phyloP scores from a whole-genome alignment of 345 rosid species.

The Gossypium sturtianum region DNA sequence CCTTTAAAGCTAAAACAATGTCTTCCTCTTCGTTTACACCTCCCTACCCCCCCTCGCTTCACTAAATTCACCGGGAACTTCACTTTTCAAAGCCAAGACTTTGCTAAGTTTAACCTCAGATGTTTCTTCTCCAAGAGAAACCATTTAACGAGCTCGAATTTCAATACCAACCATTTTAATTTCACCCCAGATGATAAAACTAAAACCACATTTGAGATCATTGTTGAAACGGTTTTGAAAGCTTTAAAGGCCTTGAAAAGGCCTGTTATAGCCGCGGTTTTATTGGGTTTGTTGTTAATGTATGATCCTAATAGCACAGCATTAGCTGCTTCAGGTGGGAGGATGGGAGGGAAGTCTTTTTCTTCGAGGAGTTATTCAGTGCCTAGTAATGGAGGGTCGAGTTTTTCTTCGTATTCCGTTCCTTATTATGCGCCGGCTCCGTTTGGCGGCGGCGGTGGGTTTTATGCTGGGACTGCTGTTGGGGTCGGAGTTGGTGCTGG shows the following conservation, averaged over 20 bases:
- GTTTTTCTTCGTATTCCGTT: conserved; percentile 46
- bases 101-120: conserved; percentile 13
- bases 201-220: conserved; percentile 29
- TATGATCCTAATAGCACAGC: conserved; percentile 55
- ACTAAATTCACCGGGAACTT: conserved; percentile 6
- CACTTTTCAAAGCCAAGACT: background rate
- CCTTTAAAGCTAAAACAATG: conserved; percentile 35
- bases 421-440: conserved; percentile 70
- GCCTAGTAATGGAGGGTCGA: conserved; percentile 33
- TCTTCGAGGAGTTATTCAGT: conserved; percentile 54
- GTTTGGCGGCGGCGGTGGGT: conserved; percentile 57
- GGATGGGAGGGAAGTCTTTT: conserved; percentile 64
- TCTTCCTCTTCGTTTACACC: conserved; percentile 16
- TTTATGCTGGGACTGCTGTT: conserved; percentile 66
- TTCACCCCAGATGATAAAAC: background rate
- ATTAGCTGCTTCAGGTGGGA: conserved; percentile 79
- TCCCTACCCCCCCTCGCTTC: conserved; percentile 16
- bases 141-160: background rate
- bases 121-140: conserved; percentile 16
- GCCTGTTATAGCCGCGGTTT: conserved; percentile 54
- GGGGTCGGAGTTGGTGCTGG: conserved; percentile 80
- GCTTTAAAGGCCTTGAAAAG: conserved; percentile 43
- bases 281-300: conserved; percentile 50
- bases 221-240: conserved; percentile 25
- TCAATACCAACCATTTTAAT: background rate